Base-by-base conservation (phyloP, 768 basidiomycete species). In the Xerocomus potaroensis region DNA sequence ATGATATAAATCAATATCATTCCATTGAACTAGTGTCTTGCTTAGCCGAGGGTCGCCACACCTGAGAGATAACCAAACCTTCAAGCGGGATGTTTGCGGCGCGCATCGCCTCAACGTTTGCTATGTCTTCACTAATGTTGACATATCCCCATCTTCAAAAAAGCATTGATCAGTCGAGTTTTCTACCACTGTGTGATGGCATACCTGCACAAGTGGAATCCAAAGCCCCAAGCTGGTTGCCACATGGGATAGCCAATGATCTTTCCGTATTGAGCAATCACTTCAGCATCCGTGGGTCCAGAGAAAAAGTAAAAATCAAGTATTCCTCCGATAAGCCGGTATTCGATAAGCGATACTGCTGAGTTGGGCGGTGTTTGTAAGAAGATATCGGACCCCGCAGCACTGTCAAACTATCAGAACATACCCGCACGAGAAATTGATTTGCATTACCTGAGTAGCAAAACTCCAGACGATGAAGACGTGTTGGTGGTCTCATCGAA, bases 301-400 rank as follows among this genome's bases (percentile, higher is more conserved):
- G 79, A 77, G 60, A 89, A 75, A 67, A 86, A 88, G 70, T 88
- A 89, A 53, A 90, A 80, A 64, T 89, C 84, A 26, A 90, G 67
- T 0, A 80, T 81, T 15, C 88, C 87, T 5, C 88, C 87, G 37
- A 91, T 68, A 61, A 81, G 69, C 37, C 87, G 73, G 59, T 90
- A 91, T 54, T 91, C 73, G 19, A 91, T 71, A 4, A 86, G 67
- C 1, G 84, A 85, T 10, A 71, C 69, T n/a, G 69, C 65, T 1
- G 81, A 76, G 21, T 56, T 63, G 7, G 72, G 72, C 24, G 80
- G 87, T 5, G 78, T 84, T 50, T 76, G 69, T 40, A 90, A 74
- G 32, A 88, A 65, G 50, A 85, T 78, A 57, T 91, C 87, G 21
- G 83, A 77, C 4, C 84, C 87, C 23, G 82, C 74, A 15, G 86